Conservation (phyloP, 305 asterid genomes). For the Withania somnifera region DNA sequence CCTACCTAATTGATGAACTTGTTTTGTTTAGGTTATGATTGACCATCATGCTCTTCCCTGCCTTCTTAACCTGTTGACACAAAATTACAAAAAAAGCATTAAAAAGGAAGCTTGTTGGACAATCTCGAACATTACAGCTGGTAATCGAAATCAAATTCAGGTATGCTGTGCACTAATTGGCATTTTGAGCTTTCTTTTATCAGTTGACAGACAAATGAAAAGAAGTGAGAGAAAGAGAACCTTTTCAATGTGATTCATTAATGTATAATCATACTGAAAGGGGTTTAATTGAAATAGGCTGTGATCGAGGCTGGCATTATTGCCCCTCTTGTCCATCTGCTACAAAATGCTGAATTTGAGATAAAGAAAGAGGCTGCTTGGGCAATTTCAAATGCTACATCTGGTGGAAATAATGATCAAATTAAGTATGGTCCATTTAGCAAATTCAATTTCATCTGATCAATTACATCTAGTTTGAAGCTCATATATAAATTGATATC, state of each 20-base stretch:
- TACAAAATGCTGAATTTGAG: conserved; percentile 57
- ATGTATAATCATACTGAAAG: not conserved
- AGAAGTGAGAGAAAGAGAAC: not conserved
- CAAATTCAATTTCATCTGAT: not conserved
- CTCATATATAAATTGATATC: not conserved
- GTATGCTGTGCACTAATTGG: conserved; percentile 7
- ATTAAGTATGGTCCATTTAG: conserved; percentile 31
- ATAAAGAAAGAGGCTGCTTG: conserved; percentile 72
- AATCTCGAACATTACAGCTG: conserved; percentile 63
- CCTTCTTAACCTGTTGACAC: conserved; percentile 35
- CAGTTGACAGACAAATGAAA: not conserved
- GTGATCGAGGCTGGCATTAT: conserved; percentile 47
- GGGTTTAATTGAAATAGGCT: conserved; percentile 23
- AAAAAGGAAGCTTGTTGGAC: conserved; percentile 72
- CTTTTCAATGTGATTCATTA: not conserved
- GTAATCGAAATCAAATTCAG: conserved; percentile 51
- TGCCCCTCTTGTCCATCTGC: conserved; percentile 46
- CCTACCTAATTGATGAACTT: not conserved
- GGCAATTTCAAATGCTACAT: conserved; percentile 59
- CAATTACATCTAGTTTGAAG: not conserved
- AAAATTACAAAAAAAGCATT: conserved; percentile 45
- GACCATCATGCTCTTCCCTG: conserved; percentile 41
- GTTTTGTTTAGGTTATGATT: conserved; percentile 36
- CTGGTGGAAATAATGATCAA: conserved; percentile 62
- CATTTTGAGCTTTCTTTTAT: not conserved